Base-by-base conservation (phyloP, 305 asterid genomes). In the Fraxinus velutina region DNA sequence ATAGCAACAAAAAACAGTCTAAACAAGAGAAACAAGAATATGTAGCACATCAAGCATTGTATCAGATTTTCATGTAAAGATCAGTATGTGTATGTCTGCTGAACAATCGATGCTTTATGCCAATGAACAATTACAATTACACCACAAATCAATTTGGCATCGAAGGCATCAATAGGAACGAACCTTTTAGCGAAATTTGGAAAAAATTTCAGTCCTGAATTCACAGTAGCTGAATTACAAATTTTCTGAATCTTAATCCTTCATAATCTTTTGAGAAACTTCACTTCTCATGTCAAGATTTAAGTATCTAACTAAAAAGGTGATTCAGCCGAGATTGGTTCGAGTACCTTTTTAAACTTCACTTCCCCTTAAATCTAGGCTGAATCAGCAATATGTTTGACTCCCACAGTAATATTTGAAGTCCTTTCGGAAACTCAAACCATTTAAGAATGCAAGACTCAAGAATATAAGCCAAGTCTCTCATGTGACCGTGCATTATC, bases 111-210 rank as follows among this genome's bases (percentile, higher is more conserved):
- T 52, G 9, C 73, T 30, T 36, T 47, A 50, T 79, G 73, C 34
- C 27, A 19, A 44, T 78, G 77, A 39, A 78, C 34, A 73, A 73
- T 52, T 68, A 32, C 71, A 76, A 68, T 78, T 29, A 52, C 22
- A 5, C 64, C 3, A 15, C 64, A 52, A 52, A 52, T 52, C 24
- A n/a, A 5, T 44, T 52, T 52, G 24, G 22, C 5, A n/a, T 52
- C 9, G 24, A 52, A 52, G 21, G 24, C 21, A 52, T 5, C 21
- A 52, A 52, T 5, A 52, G 24, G 24, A 52, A 52, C 7, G 22
- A 52, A 52, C 64, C 24, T 52, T n/a, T 52, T n/a, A 52, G 9
- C 2, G 32, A 60, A 7, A 60, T 21, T 60, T 6, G 12, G 27
- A 60, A 60, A 9, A 7, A 19, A 6, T 21, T 21, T 60, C 22